Base-by-base conservation (phyloP, 345 rosid genomes). In the Zanthoxylum bungeanum region DNA sequence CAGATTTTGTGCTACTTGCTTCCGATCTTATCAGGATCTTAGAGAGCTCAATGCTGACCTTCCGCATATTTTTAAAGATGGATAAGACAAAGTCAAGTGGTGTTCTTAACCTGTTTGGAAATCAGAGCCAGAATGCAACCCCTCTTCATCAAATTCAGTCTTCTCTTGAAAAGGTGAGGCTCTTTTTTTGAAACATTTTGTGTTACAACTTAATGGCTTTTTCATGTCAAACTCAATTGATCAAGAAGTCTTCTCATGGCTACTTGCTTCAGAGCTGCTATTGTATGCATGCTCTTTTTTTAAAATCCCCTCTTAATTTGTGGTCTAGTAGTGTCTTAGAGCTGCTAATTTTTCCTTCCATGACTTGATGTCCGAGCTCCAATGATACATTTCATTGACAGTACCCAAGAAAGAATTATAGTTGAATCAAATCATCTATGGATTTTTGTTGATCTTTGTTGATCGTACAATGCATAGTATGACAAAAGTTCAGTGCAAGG, bases 121-220 rank as follows among this genome's bases (percentile, higher is more conserved):
- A 84, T 75, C 92, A 87, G 77, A 88, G 77, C 68, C 88, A 80
- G 42, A 80, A 71, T 66, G 86, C 95, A 3, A 88, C 89, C 7
- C 94, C 97, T 30, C 85, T 91, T 73, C 97, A 88, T 51, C 80
- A 87, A 60, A 86, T 86, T 75, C 96, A 85, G 78, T 91, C 88
- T 58, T 81, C 81, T 50, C 79, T 95, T 67, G 92, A 85, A 36
- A 95, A 95, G 91, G 98, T 88, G 52, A 73, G 51, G 1, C 56
- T 68, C 56, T 55, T 58, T 17, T 1, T 2, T 58, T 33, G 11
- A 58, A 8, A 17, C 63, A 58, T 31, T 58, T 9, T 7, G 12
- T 7, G 24, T 64, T 44, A 27, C n/a, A n/a, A n/a, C n/a, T n/a
- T n/a, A n/a, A 12, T 46, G 21, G 14, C 5, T 4, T 46, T n/a